These are phyloP conservation scores for Nicotiana rustica DNA, from an alignment of 305 asterid genomes.

Conservation along the genomic window DNA sequence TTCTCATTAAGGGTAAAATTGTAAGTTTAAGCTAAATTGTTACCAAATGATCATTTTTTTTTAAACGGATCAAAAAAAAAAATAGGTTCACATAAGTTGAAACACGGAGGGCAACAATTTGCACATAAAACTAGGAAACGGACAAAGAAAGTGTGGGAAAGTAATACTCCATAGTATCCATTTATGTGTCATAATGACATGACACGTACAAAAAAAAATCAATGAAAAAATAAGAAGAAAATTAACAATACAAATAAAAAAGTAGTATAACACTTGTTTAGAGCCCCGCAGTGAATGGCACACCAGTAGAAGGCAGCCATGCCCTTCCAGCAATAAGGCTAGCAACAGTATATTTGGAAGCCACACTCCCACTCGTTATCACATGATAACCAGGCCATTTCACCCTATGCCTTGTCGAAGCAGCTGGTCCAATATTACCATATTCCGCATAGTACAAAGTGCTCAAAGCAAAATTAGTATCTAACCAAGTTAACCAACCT, in stretches of 20 bases:
- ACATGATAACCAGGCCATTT: slow-evolving; percentile 74
- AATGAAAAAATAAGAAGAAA: slow-evolving; percentile 33
- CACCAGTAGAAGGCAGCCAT: slow-evolving; percentile 83
- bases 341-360: slow-evolving; percentile 64
- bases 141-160: not conserved
- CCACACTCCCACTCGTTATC: slow-evolving; percentile 48
- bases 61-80: too few relatives aligned
- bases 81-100: too few relatives aligned
- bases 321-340: slow-evolving; percentile 67
- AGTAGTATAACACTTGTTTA: slow-evolving; percentile 37
- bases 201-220: slow-evolving; percentile 37
- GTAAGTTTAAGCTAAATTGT: too few relatives aligned
- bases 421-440: slow-evolving; percentile 65
- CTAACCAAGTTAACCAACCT: slow-evolving; percentile 76
- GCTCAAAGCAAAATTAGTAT: slow-evolving; percentile 57
- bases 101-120: not conserved
- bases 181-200: slow-evolving; percentile 37
- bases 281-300: slow-evolving; percentile 76
- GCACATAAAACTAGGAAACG: not conserved
- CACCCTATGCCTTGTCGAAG: slow-evolving; percentile 56
- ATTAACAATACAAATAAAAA: slow-evolving; percentile 12
- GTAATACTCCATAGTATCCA: not conserved
- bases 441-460: slow-evolving; percentile 86
- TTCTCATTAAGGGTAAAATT: too few relatives aligned
- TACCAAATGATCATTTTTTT: too few relatives aligned